phyloP scores from a whole-genome alignment of 192 early-diverging fungal species.

The Rhizophlyctis rosea region DNA sequence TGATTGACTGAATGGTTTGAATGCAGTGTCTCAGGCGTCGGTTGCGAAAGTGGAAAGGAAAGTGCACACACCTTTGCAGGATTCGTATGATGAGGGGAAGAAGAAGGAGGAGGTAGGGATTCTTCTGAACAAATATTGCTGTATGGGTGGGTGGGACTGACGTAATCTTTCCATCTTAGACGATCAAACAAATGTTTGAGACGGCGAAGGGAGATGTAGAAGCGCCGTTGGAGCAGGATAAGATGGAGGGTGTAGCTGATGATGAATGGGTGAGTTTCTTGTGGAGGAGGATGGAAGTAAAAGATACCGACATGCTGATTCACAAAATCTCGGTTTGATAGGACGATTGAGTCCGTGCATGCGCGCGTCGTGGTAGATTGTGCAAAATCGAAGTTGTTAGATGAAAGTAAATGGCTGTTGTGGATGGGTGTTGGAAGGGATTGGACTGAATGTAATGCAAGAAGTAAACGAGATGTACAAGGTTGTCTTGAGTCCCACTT shows the following conservation, averaged over 20 bases:
- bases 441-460: no score
- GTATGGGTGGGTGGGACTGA: neutral
- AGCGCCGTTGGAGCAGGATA: constrained; percentile 41
- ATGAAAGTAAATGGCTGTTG: no score
- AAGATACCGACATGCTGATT: no score
- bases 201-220: constrained; percentile 35
- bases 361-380: no score
- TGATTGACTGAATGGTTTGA: neutral
- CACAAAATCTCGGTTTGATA: no score
- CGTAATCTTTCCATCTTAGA: neutral
- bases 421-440: no score
- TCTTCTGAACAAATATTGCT: constrained; percentile 1
- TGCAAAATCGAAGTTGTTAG: no score
- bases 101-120: constrained; percentile 30
- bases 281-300: no score
- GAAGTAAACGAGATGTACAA: no score
- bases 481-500: no score
- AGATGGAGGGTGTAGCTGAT: constrained; percentile 44
- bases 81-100: constrained; percentile 31
- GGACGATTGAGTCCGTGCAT: no score
- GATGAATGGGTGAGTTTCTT: constrained; percentile 53
- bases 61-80: constrained; percentile 18
- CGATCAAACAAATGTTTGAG: constrained; percentile 37
- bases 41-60: constrained; percentile 14
- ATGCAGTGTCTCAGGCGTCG: constrained; percentile 20